Evolutionary conservation across 2,329 filamentous ascomycete genomes (phyloP), one percentile per base, ranked within the genome.

Genomic region (Botrytis medusae): DNA sequence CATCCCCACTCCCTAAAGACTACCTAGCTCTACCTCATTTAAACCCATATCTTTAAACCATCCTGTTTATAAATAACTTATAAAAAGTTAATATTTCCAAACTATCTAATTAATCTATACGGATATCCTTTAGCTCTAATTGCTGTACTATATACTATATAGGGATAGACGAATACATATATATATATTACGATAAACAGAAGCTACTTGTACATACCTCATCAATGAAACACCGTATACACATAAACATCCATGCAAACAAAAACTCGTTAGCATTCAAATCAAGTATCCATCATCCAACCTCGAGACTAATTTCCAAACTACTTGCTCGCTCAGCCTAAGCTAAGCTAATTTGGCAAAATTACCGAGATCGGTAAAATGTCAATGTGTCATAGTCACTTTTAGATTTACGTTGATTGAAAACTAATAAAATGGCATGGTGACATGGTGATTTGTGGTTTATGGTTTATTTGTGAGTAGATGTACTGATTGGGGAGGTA

Each of bases 101-200:
- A n/a, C 12, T 1, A 1, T 5, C 2, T 16, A 54, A 6, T 1
- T 3, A n/a, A 16, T n/a, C 4, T 1, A n/a, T n/a, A 16, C 48
- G 2, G 2, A 16, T 16, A 16, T 5, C 10, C 37, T 37, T n/a
- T 4, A n/a, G 2, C 2, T 14, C 0, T n/a, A n/a, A n/a, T n/a
- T n/a, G n/a, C n/a, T n/a, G n/a, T n/a, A n/a, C n/a, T n/a, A n/a
- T n/a, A n/a, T n/a, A n/a, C n/a, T n/a, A n/a, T n/a, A n/a, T n/a
- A n/a, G n/a, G n/a, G n/a, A n/a, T n/a, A n/a, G 25, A 51, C 3
- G 10, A 12, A 51, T 51, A 48, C 1, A 48, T 12, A 12, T 0
- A 48, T 25, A 25, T 2, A 48, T 2, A 48, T 5, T 25, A 51
- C 20, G 2, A 1, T 12, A 51, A 51, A 14, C 4, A 10, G 1